Base-by-base conservation (phyloP, 2,329 filamentous ascomycete genomes). In the Paracoccidioides lutzii region DNA sequence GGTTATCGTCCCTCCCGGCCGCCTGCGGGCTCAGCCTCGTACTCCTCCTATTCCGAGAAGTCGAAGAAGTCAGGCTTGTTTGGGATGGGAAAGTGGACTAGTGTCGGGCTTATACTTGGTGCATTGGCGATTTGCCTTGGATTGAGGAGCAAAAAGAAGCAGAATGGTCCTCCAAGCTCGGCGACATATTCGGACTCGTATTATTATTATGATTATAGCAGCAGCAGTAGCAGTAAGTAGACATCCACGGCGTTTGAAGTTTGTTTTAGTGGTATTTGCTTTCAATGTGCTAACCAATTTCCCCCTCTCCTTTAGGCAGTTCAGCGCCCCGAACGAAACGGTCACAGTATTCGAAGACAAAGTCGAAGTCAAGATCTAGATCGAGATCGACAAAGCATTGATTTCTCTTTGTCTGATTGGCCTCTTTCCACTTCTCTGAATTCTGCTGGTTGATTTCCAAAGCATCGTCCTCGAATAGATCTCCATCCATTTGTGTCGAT, bases 111-210 rank as follows among this genome's bases (percentile, higher is more conserved):
- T 30, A 62, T 72, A 10, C 58, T 76, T 50, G 73, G 71, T 51
- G 71, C 70, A 9, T 59, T 77, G 56, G 74, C 74, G 9, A 60
- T 76, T 15, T 70, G 73, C 46, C 62, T 77, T 45, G 75, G 75
- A 5, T 56, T 77, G 62, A 74, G 70, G 66, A 69, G 73, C 59
- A 68, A 65, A 57, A 67, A 61, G 53, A 63, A 70, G 28, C 61
- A 69, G 30, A 65, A 70, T 14, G 69, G 72, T 37, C 66, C 69
- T 52, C 75, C 73, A 64, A 73, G 66, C 60, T 63, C 65, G 52
- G 69, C 67, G 51, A 68, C 66, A 28, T 69, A 67, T 62, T 68
- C 67, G 14, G 72, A 72, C 59, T 40, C 49, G 22, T 72, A 69
- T 57, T 62, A 64, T 41, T 69, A 70, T 41, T 74, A 73, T 61